Evolutionary conservation across 2,329 filamentous ascomycete species (phyloP).

Genomic region (Aureobasidium musti): DNA sequence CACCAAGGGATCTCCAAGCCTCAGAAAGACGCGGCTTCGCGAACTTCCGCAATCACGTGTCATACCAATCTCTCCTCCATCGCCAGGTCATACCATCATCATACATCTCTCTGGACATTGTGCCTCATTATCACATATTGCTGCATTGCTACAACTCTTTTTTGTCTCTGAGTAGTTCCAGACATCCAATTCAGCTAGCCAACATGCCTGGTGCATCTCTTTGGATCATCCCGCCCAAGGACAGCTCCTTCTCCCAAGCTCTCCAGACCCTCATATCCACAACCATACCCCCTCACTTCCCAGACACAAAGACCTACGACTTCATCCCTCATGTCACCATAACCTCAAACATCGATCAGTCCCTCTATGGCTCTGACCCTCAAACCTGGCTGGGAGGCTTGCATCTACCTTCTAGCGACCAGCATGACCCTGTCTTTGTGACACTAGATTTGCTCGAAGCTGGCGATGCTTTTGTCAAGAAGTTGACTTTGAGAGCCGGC

Average conservation of each 20-base stretch:
- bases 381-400: constrained; percentile 45
- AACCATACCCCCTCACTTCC: constrained; percentile 41
- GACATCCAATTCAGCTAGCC: not conserved
- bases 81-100: not conserved
- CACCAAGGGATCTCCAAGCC: not conserved
- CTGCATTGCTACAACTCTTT: too few relatives aligned
- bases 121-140: too few relatives aligned
- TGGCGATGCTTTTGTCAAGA: constrained; percentile 45
- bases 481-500: constrained; percentile 44
- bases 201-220: constrained; percentile 47
- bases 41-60: constrained; percentile 11
- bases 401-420: constrained; percentile 32
- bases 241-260: constrained; percentile 38
- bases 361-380: constrained; percentile 34
- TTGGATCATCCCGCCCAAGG: constrained; percentile 47
- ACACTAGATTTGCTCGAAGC: constrained; percentile 41
- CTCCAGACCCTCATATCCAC: constrained; percentile 42
- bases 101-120: not conserved
- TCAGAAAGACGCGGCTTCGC: not conserved
- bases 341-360: constrained; percentile 42
- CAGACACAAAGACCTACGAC: constrained; percentile 34
- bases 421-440: constrained; percentile 31
- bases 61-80: not conserved
- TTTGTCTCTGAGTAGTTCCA: not conserved
- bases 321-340: constrained; percentile 50